phyloP scores from a whole-genome alignment of 768 basidiomycete species.

The Goffeauzyma gilvescens region DNA sequence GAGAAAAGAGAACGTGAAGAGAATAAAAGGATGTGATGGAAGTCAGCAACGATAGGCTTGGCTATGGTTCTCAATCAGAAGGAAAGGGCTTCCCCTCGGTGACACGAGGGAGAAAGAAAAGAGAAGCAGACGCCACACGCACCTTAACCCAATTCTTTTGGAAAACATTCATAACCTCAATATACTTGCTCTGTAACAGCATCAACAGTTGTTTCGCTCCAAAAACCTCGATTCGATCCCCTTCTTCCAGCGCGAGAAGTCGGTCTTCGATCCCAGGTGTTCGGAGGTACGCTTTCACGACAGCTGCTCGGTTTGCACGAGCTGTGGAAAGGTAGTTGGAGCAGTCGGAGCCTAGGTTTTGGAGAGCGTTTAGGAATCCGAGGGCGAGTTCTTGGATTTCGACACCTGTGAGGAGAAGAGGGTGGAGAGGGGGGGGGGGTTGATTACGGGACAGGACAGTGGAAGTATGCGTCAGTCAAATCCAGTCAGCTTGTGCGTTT shows the following conservation, averaged over 20 bases:
- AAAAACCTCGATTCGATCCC: constrained; percentile 2
- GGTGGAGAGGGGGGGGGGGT: too few species aligned
- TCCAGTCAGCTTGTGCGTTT: neutral
- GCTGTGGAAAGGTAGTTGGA: constrained; percentile 3
- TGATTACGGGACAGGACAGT: too few species aligned
- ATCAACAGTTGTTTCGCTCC: constrained; percentile 5
- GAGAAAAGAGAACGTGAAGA: too few species aligned
- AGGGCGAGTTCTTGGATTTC: constrained; percentile 9
- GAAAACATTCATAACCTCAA: constrained; percentile 6
- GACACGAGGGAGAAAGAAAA: neutral
- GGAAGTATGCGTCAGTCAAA: neutral
- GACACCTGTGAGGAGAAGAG: neutral
- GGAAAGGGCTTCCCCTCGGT: neutral
- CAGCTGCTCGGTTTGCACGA: neutral
- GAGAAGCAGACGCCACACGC: too few species aligned
- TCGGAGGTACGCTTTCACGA: constrained; percentile 2
- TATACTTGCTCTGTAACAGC: constrained; percentile 6
- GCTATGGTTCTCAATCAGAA: neutral
- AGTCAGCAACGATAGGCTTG: neutral
- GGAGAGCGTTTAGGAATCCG: constrained; percentile 3
- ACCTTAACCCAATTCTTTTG: constrained; percentile 7
- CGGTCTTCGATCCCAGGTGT: constrained; percentile 8
- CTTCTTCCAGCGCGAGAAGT: constrained; percentile 3
- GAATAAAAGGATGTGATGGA: neutral
- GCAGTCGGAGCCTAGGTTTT: constrained; percentile 7